Conservation (phyloP, 1,284 basidiomycete genomes). For the Ganoderma sinense region DNA sequence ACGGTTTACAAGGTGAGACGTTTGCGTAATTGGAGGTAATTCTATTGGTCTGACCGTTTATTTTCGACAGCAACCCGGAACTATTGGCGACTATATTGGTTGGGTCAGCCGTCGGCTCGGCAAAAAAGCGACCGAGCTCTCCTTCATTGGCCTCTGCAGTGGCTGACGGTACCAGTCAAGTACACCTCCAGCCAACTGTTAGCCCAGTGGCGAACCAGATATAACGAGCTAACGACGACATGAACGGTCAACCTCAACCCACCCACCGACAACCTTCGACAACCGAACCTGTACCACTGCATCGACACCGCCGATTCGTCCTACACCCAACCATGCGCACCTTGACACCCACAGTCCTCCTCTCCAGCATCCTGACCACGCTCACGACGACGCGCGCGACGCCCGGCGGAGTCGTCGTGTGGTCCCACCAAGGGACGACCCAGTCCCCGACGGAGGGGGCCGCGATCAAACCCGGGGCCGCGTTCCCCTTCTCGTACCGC, state of each 20-base stretch:
- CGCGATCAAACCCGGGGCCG: not conserved
- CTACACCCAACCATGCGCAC: not conserved
- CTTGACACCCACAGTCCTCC: not conserved
- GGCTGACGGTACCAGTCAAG: not conserved
- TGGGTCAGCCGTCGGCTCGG: not conserved
- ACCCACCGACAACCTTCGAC: not conserved
- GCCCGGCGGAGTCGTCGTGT: not conserved
- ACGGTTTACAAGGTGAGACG: too few species aligned
- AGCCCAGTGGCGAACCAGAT: not conserved
- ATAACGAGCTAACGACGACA: not conserved
- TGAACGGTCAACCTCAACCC: not conserved
- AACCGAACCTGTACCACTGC: not conserved
- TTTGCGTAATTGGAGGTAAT: too few species aligned
- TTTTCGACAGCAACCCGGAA: too few species aligned
- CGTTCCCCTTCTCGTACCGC: not conserved
- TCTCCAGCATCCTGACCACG: not conserved
- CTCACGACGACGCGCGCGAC: not conserved
- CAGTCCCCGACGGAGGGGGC: not conserved
- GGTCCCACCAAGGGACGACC: not conserved
- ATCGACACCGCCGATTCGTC: not conserved
- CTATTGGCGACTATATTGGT: not conserved
- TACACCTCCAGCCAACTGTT: not conserved
- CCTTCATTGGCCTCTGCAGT: not conserved
- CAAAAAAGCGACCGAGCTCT: not conserved
- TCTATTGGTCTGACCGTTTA: too few species aligned